phyloP scores from a whole-genome alignment of 2,329 filamentous ascomycete species.

The Trichoderma sp. region DNA sequence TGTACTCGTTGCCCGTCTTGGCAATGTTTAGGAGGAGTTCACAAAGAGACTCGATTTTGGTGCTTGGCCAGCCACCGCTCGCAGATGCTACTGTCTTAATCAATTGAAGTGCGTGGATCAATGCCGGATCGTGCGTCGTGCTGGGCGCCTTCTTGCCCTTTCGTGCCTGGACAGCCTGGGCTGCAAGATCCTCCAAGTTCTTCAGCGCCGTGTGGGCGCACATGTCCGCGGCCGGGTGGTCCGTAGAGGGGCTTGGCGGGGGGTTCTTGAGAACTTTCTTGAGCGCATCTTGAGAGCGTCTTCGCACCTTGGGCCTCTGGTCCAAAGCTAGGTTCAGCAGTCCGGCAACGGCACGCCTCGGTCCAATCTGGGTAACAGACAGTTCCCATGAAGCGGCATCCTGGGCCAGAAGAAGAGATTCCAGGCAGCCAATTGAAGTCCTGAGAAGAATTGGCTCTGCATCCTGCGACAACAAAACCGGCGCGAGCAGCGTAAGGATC shows the following conservation, averaged over 20 bases:
- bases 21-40: constrained; percentile 87
- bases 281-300: constrained; percentile 86
- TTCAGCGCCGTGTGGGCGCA: constrained; percentile 88
- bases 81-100: constrained; percentile 85
- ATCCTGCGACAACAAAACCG: constrained; percentile 74
- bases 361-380: constrained; percentile 77
- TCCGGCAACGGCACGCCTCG: constrained; percentile 81
- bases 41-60: constrained; percentile 89
- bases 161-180: constrained; percentile 58
- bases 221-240: constrained; percentile 94
- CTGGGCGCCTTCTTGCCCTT: constrained; percentile 63
- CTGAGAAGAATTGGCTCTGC: constrained; percentile 84
- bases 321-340: constrained; percentile 83
- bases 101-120: constrained; percentile 90
- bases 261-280: constrained; percentile 78
- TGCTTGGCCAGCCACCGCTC: constrained; percentile 92
- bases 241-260: constrained; percentile 85
- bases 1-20: constrained; percentile 85
- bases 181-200: constrained; percentile 72
- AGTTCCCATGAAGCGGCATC: constrained; percentile 86
- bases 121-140: constrained; percentile 69
- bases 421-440: constrained; percentile 87
- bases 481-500: constrained; percentile 83
- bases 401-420: constrained; percentile 87
- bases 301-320: constrained; percentile 87